Evolutionary conservation across 2,329 filamentous ascomycete species (phyloP), one percentile per base, ranked within the genome.

Genomic region (Trichophyton schoenleinii): DNA sequence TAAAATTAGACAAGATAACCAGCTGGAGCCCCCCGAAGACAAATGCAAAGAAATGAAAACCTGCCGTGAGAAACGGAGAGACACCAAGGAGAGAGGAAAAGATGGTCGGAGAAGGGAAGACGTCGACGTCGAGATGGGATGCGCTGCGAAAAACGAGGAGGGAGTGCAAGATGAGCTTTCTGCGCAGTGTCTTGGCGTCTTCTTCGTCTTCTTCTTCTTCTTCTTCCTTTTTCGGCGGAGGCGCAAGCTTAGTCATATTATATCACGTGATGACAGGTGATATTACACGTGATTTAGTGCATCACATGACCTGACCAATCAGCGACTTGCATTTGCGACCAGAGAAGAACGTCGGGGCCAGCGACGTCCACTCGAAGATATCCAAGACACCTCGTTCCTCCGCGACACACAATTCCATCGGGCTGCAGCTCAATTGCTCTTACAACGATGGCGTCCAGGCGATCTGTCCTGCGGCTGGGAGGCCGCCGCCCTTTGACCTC

Each of bases 381-480:
- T 38, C 34, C 34, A 38, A 31, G 34, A 38, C 34, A 38, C 34
- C 34, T 58, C 55, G n/a, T 18, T 18, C n/a, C 15, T 38, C 31
- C 34, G 25, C 52, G 53, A 41, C 9, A 31, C 31, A 42, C 18
- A 41, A 36, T 28, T 44, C 36, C 28, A 57, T 36, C 53, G 46
- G 13, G 46, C 46, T 22, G 46, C 46, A 52, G 57, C 57, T 67
- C 68, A 68, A 70, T 73, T 73, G 67, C 65, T 67, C 64, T 62
- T 8, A 61, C 64, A 68, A 72, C 67, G 64, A 78, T 78, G 76
- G 74, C 76, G 66, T 74, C 75, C 66, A 68, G 75, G 68, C 75
- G 76, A 66, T 73, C 75, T 62, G 63, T 77, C 66, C 70, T 78
- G 72, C 75, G 76, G 64, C 68, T 78, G 66, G 70, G 74, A 53